Percentiles rank a stretch among this genome's conserved stretches.
These are phyloP conservation scores for Chalara sp. DNA, from an alignment of 2,329 filamentous ascomycete species.

Conservation along the genomic window DNA sequence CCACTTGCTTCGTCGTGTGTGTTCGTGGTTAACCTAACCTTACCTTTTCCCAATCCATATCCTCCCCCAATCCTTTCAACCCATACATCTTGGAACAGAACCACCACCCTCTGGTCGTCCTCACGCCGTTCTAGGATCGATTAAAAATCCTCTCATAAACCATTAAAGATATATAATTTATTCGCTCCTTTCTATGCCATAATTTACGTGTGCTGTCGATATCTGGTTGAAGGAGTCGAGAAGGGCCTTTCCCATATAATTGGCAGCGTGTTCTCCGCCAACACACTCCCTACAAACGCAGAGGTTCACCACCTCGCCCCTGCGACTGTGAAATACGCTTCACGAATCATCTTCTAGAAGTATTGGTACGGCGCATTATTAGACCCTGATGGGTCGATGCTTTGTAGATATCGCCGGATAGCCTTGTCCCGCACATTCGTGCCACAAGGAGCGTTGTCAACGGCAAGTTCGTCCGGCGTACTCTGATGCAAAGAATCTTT, in stretches of 20 bases:
- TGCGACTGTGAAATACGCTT: background rate
- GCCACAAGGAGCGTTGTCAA: slow-evolving; percentile 1
- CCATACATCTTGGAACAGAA: too few species aligned
- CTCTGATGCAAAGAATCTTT: background rate
- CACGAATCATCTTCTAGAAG: background rate
- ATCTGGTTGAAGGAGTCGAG: too few species aligned
- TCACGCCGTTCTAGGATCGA: too few species aligned
- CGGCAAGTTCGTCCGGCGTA: background rate
- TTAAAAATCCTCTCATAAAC: too few species aligned
- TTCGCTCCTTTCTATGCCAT: too few species aligned
- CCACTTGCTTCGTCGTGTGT: too few species aligned
- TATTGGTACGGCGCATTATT: background rate
- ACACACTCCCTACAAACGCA: background rate
- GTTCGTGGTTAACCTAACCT: too few species aligned
- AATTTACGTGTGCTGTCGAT: too few species aligned
- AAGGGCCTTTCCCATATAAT: background rate
- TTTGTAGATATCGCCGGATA: slow-evolving; percentile 20
- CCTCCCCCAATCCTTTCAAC: too few species aligned
- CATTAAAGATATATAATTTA: too few species aligned
- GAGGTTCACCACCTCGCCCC: background rate
- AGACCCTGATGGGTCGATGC: slow-evolving; percentile 24
- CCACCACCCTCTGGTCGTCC: too few species aligned
- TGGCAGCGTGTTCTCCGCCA: background rate
- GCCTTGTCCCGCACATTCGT: slow-evolving; percentile 22
- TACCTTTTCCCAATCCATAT: too few species aligned